These are phyloP conservation scores for Leucaena leucocephala DNA, from an alignment of 306 rosid genomes.

Conservation along the genomic window DNA sequence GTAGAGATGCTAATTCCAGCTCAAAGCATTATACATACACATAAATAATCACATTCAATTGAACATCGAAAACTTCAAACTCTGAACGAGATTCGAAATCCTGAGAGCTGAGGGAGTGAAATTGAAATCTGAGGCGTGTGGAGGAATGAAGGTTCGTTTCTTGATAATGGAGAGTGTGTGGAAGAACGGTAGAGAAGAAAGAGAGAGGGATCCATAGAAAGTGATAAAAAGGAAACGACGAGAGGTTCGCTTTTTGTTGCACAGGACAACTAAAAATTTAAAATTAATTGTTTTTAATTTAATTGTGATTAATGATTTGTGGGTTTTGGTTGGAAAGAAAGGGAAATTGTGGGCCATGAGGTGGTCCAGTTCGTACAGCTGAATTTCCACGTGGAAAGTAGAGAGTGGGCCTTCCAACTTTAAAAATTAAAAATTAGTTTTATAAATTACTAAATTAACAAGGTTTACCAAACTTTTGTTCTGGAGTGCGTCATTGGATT, in stretches of 20 bases:
- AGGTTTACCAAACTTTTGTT: not conserved
- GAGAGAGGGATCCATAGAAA: constrained; percentile 47
- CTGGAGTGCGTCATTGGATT: not conserved
- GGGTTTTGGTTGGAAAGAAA: constrained; percentile 24
- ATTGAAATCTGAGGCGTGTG: constrained; percentile 16
- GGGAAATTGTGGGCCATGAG: not conserved
- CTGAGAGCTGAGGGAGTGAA: not conserved
- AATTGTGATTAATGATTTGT: constrained; percentile 13
- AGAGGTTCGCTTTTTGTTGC: constrained; percentile 46
- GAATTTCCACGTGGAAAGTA: constrained; percentile 20
- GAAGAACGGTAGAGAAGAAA: constrained; percentile 32
- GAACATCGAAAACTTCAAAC: not conserved
- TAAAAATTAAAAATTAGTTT: not conserved
- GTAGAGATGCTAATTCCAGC: constrained; percentile 37
- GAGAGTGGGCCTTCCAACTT: not conserved
- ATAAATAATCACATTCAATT: not conserved
- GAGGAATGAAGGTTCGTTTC: constrained; percentile 35
- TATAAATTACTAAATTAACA: not conserved
- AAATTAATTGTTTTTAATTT: constrained; percentile 3
- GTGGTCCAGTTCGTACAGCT: constrained; percentile 10
- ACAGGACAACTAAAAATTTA: constrained; percentile 9
- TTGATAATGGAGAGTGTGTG: constrained; percentile 30
- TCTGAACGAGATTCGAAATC: constrained; percentile 31
- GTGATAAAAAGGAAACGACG: constrained; percentile 60
- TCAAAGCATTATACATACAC: constrained; percentile 34